Conservation (phyloP, 2,329 filamentous ascomycete species). For the Cercospora beticola region DNA sequence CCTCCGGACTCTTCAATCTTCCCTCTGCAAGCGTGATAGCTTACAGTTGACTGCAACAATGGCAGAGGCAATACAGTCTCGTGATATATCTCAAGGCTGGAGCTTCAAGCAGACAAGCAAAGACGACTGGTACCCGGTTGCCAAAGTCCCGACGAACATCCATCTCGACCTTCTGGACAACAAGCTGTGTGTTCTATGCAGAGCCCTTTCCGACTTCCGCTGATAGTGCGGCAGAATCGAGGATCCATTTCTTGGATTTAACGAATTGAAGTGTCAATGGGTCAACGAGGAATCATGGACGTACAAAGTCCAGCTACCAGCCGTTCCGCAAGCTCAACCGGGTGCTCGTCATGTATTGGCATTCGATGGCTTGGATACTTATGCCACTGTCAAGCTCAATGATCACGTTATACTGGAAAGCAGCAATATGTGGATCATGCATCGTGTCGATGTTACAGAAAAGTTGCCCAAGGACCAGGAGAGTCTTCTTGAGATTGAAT, state of each 20-base stretch:
- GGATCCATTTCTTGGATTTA: conserved; percentile 53
- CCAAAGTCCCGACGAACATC: conserved; percentile 49
- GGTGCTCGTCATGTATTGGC: conserved; percentile 50
- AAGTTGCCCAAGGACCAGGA: conserved; percentile 33
- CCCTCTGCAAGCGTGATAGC: not conserved
- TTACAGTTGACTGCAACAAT: conserved; percentile 11
- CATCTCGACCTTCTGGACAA: conserved; percentile 50
- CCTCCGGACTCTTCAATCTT: not conserved
- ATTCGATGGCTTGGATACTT: conserved; percentile 65
- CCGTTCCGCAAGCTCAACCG: conserved; percentile 31
- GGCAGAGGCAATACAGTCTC: conserved; percentile 21
- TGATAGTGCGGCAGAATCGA: conserved; percentile 44
- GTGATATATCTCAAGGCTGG: conserved; percentile 45
- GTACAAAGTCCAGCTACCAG: conserved; percentile 46
- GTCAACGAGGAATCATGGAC: conserved; percentile 51
- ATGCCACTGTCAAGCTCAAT: conserved; percentile 59
- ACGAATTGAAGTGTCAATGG: conserved; percentile 52
- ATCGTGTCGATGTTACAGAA: conserved; percentile 55
- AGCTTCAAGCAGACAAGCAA: conserved; percentile 47
- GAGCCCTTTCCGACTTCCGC: not conserved
- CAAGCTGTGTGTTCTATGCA: conserved; percentile 40
- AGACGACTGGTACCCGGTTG: conserved; percentile 47
- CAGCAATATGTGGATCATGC: conserved; percentile 64
- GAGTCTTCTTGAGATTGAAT: conserved; percentile 57
- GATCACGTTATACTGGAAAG: conserved; percentile 53